Conservation (phyloP, 495 filamentous ascomycete genomes). For the Penicillium ochrochloron region DNA sequence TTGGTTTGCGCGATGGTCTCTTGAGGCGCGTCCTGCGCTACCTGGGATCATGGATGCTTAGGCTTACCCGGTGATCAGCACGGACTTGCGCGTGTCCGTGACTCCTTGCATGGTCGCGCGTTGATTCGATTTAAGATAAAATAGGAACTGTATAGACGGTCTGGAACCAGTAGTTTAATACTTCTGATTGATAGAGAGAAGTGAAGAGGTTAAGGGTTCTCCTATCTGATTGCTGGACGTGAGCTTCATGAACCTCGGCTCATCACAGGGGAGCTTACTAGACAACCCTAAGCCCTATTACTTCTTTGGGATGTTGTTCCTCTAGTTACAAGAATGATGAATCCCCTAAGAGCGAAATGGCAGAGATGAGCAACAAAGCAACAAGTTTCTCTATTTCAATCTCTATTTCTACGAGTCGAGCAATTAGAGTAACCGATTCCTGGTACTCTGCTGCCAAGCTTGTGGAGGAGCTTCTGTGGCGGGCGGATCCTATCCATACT, state of each 20-base stretch:
- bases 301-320: constrained; percentile 20
- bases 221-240: neutral
- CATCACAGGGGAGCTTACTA: neutral
- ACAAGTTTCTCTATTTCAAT: neutral
- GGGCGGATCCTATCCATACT: neutral
- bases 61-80: constrained; percentile 54
- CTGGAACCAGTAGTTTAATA: neutral
- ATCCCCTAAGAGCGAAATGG: neutral
- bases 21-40: neutral
- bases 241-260: constrained; percentile 23
- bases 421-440: neutral
- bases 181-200: no score
- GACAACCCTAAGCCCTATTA: constrained; percentile 29
- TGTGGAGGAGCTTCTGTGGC: neutral
- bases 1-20: neutral
- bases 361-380: neutral
- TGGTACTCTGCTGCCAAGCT: neutral
- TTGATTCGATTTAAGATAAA: neutral
- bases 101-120: constrained; percentile 27
- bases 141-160: neutral
- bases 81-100: constrained; percentile 44
- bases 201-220: neutral
- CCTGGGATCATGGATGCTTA: no score
- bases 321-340: no score
- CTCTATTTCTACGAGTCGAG: neutral